Evolutionary conservation across 768 basidiomycete genomes (phyloP).

Genomic region (Phylloporus arenicola): DNA sequence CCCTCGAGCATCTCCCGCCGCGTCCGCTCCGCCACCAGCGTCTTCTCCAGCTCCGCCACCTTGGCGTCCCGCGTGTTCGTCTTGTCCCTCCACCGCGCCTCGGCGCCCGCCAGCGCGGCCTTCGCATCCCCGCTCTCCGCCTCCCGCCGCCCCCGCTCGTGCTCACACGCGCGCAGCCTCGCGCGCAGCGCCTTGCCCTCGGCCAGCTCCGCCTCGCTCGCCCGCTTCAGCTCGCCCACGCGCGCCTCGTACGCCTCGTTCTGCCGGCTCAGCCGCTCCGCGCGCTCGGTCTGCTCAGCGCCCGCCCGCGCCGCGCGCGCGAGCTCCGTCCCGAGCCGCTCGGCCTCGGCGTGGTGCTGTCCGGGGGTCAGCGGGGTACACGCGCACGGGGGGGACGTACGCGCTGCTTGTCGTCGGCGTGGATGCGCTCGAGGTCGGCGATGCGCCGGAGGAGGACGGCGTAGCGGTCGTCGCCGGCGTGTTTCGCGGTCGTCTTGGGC

Average conservation of each 20-base stretch:
- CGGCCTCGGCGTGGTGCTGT: constrained; percentile 59
- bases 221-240: constrained; percentile 56
- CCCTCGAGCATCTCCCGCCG: constrained; percentile 45
- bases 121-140: constrained; percentile 47
- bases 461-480: constrained; percentile 41
- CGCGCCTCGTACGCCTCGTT: constrained; percentile 51
- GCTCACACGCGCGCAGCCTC: constrained; percentile 54
- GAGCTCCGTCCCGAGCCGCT: constrained; percentile 54
- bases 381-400: constrained; percentile 33
- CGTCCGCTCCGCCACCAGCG: constrained; percentile 44
- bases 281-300: constrained; percentile 46
- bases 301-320: constrained; percentile 41
- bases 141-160: constrained; percentile 54
- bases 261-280: constrained; percentile 62
- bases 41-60: constrained; percentile 54
- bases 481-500: constrained; percentile 20
- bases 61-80: constrained; percentile 46
- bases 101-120: constrained; percentile 43
- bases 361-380: not conserved
- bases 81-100: constrained; percentile 52
- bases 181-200: constrained; percentile 60
- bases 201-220: constrained; percentile 42
- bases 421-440: constrained; percentile 57
- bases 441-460: constrained; percentile 55
- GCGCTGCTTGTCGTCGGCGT: constrained; percentile 58